Evolutionary conservation across 2,329 filamentous ascomycete genomes (phyloP).

Genomic region (Fonsecaea monophora): DNA sequence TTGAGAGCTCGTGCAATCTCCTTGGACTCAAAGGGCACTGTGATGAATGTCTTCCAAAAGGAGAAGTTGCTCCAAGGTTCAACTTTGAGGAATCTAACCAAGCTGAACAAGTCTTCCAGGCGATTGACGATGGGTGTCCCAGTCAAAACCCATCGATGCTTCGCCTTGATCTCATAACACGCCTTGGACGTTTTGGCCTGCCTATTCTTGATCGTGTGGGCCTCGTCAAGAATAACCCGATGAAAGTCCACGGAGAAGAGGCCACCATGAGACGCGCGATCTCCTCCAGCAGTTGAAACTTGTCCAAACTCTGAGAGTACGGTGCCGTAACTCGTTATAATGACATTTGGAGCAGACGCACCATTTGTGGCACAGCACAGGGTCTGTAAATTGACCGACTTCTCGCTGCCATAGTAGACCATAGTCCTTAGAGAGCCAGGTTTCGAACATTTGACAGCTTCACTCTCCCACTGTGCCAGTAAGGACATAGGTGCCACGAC

Average conservation of each 20-base stretch:
- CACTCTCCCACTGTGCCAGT: conserved; percentile 95
- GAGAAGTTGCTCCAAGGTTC: conserved; percentile 99
- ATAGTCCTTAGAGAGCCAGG: conserved; percentile 81
- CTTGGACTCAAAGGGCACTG: conserved; percentile 92
- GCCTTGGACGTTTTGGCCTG: conserved; percentile 93
- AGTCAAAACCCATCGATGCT: conserved; percentile 90
- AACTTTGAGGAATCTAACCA: conserved; percentile 89
- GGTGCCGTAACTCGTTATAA: conserved; percentile 94
- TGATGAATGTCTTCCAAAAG: conserved; percentile 99
- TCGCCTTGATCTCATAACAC: conserved; percentile 85
- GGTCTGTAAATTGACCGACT: conserved; percentile 75
- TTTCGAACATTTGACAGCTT: conserved; percentile 88
- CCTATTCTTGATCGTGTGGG: conserved; percentile 88
- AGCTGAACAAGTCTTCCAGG: conserved; percentile 89
- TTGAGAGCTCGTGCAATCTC: conserved; percentile 92
- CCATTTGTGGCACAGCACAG: conserved; percentile 79
- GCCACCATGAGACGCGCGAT: conserved; percentile 70
- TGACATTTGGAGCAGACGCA: conserved; percentile 78
- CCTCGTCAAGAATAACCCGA: conserved; percentile 93
- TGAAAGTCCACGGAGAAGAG: conserved; percentile 95
- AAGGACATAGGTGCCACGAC: conserved; percentile 98
- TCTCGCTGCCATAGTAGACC: conserved; percentile 91
- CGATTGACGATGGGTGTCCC: conserved; percentile 97
- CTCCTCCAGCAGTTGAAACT: conserved; percentile 69
- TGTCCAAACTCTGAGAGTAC: conserved; percentile 88